phyloP scores from a whole-genome alignment of 768 basidiomycete genomes.

The Tricholoma bakamatsutake region DNA sequence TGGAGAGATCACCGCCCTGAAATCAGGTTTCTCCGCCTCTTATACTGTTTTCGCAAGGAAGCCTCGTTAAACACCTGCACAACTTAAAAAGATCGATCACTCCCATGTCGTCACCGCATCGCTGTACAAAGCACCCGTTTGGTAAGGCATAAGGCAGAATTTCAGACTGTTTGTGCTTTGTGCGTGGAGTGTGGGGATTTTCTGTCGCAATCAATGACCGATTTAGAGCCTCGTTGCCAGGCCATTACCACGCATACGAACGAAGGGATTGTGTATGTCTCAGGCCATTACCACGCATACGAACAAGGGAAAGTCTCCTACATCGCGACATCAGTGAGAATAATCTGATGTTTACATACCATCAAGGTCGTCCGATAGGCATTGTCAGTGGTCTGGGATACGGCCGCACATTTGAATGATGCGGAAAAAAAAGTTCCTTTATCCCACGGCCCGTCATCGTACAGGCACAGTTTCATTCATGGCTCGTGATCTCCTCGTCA shows the following conservation, averaged over 20 bases:
- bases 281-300: conserved; percentile 20
- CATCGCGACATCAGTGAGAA: conserved; percentile 27
- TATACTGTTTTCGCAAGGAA: conserved; percentile 1
- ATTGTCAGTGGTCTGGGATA: conserved; percentile 25
- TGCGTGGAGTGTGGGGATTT: conserved; percentile 24
- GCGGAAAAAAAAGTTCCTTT: background rate
- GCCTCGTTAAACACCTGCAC: no score
- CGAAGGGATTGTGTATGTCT: conserved; percentile 2
- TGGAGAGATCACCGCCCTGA: conserved; percentile 13
- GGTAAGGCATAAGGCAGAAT: no score
- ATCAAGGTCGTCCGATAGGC: conserved; percentile 9
- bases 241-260: no score
- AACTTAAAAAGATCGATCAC: conserved; percentile 6
- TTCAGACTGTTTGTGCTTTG: conserved; percentile 21
- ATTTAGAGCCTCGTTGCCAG: background rate
- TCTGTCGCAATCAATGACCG: background rate
- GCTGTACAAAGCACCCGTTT: conserved; percentile 12
- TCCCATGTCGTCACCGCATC: conserved; percentile 14
- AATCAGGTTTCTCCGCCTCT: conserved; percentile 1
- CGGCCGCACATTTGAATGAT: conserved; percentile 10
- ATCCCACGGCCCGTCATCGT: conserved; percentile 6
- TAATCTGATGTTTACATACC: conserved; percentile 23
- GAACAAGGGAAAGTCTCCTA: conserved; percentile 16
- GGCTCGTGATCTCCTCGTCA: conserved; percentile 20
- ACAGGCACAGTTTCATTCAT: conserved; percentile 26